These are phyloP conservation scores for Hanseniaspora lachancei DNA, from an alignment of 805 yeast genomes.

Conservation along the genomic window DNA sequence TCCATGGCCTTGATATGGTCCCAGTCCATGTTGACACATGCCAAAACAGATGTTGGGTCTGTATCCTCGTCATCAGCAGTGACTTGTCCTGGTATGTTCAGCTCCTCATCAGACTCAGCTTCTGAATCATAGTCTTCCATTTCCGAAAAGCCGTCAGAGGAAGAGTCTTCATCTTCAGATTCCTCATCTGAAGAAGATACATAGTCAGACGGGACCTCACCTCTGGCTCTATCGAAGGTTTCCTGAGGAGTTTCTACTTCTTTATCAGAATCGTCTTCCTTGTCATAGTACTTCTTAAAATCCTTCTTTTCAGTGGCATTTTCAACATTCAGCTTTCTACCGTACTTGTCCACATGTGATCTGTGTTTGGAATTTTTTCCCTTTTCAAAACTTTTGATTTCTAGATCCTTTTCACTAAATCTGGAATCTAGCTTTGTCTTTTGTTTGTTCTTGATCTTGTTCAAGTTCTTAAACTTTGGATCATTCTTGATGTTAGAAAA, in stretches of 20 bases:
- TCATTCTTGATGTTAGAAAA: constrained; percentile 70
- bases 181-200: constrained; percentile 33
- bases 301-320: constrained; percentile 34
- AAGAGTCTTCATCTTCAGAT: constrained; percentile 28
- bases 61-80: constrained; percentile 59
- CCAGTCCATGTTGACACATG: constrained; percentile 96
- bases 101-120: constrained; percentile 43
- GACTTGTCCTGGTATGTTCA: constrained; percentile 9
- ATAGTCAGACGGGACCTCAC: constrained; percentile 39
- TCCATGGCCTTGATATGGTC: constrained; percentile 83
- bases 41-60: constrained; percentile 69
- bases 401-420: constrained; percentile 51
- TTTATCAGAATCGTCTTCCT: constrained; percentile 23
- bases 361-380: constrained; percentile 34
- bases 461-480: constrained; percentile 55
- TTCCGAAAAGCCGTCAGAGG: constrained; percentile 29
- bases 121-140: constrained; percentile 34
- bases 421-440: constrained; percentile 76
- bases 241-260: constrained; percentile 13
- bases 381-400: constrained; percentile 27
- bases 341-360: constrained; percentile 66
- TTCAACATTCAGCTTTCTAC: constrained; percentile 46
- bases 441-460: constrained; percentile 51
- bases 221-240: constrained; percentile 50
- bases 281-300: constrained; percentile 54